Base-by-base conservation (phyloP, 495 filamentous ascomycete species). In the Aspergillus leporis region DNA sequence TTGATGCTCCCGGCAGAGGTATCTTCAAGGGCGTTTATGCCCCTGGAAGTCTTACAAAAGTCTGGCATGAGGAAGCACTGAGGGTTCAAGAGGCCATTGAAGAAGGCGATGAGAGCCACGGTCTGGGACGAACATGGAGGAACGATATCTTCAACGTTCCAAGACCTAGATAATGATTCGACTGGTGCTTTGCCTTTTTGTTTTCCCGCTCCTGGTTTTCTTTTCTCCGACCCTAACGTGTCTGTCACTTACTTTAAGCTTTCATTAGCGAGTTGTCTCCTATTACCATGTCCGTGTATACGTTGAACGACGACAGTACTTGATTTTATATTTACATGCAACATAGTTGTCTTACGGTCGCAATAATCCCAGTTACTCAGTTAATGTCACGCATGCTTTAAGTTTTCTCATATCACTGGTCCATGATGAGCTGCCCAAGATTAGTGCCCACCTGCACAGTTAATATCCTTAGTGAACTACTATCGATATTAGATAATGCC, bases 11-110 rank as follows among this genome's bases (percentile, higher is more conserved):
- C 0, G 80, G 85, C 12, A 69, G 70, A 25, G 90, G 89, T 12
- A 80, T 93, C 6, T 98, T 97, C 73, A 83, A 85, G 63, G 91
- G 88, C 2, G 78, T 91, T 5, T 96, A 96, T 77, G 85, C 93
- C 6, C 93, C 93, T 0, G 92, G 91, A 0, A 95, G 91, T 70
- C 72, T 97, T 10, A 88, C 93, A 34, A 91, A 90, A 76, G 67
- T 93, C 22, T 97, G 91, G 90, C 82, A 92, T 56, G 90, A 92
- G 41, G 87, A 95, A 69, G 90, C 86, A 0, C 73, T 73, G 31
- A 74, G 80, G 58, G 92, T 90, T 3, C 83, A 86, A 28, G 87
- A 86, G 51, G 80, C 81, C 19, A 76, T 79, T 56, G 80, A 79
- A 23, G 81, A 83, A 46, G 90, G 90, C 0, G 77, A 78, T 51